Evolutionary conservation across 176 grass and related monocot species (phyloP), one percentile per base, ranked within the genome.

Genomic region (Raddia guianensis): DNA sequence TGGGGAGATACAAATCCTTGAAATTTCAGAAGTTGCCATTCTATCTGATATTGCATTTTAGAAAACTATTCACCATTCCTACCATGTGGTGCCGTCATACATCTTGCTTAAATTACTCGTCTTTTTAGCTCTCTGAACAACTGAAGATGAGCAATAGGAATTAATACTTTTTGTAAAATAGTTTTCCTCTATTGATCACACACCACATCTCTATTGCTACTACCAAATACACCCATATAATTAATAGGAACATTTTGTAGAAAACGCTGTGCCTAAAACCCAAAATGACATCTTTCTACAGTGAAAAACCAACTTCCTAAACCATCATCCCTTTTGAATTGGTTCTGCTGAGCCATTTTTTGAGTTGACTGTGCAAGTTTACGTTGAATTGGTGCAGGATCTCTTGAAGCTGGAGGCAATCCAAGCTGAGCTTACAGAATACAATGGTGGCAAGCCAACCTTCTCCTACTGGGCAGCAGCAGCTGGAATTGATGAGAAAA

Each of bases 381-480:
- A 45, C 37, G 19, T 75, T 86, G 71, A 72, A 80, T 65, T 45
- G 27, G 46, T 73, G 80, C 86, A 98, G 96, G 92, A 95, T 74
- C 71, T 91, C 12, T 76, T 98, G 56, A 98, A 88, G 73, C 79
- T 98, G 47, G 82, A 98, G 86, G 77, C 55, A 40, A 75, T 95
- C 61, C 75, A 91, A 69, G 66, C 85, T 58, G 78, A 87, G 52
- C 74, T 95, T 61, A 49, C 61, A 10, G 79, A 91, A 2, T 87
- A 81, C 69, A 86, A 93, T 63, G 90, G 86, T 4, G 78, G 76
- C 15, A 78, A 95, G 6, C 90, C 90, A 27, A 93, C 83, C 16
- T 95, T 98, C 65, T 80, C 83, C 27, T 90, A 91, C 59, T 98
- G 95, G 92, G 92, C 92, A 8, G 82, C 82, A 51, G 95, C 92